Percentiles rank a stretch among this genome's conserved stretches.
Conservation (phyloP, 148 eudicot genomes). For the Rhododendron henanense region DNA sequence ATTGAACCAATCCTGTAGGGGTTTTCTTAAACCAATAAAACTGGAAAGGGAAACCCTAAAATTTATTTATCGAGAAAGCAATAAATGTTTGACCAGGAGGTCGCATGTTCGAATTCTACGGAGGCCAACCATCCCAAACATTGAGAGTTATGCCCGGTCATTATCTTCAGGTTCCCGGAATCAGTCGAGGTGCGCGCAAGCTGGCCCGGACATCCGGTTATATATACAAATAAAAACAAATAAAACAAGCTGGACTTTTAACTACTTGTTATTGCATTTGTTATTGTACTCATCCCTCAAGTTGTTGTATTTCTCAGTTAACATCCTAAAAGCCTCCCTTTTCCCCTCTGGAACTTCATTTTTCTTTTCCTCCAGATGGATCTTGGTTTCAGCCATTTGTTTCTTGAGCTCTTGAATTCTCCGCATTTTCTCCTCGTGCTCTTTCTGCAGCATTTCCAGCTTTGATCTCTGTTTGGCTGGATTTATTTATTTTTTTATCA, state of each 20-base stretch:
- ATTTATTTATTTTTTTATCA: too few relatives aligned
- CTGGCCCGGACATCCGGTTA: too few relatives aligned
- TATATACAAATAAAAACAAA: too few relatives aligned
- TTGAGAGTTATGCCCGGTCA: too few relatives aligned
- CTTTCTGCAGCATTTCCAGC: constrained; percentile 27
- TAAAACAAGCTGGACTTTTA: neutral
- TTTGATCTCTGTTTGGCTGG: constrained; percentile 3
- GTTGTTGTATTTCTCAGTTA: constrained; percentile 28
- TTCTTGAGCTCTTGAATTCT: constrained; percentile 37
- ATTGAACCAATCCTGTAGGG: too few relatives aligned
- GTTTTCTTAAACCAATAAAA: too few relatives aligned
- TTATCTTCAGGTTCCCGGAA: neutral
- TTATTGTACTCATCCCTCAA: constrained; percentile 25
- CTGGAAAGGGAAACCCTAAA: too few relatives aligned
- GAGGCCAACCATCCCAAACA: too few relatives aligned
- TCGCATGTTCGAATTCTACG: too few relatives aligned
- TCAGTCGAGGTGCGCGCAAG: neutral
- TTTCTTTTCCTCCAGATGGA: constrained; percentile 20
- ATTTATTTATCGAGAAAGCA: too few relatives aligned
- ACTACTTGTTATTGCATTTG: neutral
- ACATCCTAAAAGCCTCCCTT: constrained; percentile 19
- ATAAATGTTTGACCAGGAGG: too few relatives aligned
- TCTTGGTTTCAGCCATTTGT: constrained; percentile 28
- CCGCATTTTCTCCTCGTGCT: constrained; percentile 23
- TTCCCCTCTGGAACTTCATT: constrained; percentile 23